Base-by-base conservation (phyloP, 805 yeast species). In the Saturnispora ahearnii region DNA sequence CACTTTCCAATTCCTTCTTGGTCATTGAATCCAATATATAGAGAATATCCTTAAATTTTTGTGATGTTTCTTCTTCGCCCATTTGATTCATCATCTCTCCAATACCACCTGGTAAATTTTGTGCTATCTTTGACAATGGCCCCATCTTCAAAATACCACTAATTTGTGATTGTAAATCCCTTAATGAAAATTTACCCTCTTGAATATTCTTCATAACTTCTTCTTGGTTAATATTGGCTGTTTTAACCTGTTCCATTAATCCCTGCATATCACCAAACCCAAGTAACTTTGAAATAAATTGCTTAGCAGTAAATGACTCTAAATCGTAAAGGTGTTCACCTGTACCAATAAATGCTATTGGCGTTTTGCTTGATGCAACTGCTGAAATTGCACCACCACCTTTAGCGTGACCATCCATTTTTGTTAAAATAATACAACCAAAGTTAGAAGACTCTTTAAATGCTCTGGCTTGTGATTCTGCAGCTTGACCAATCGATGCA, bases 381-480 rank as follows among this genome's bases (percentile, higher is more conserved):
- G 99, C 99, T 37, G 96, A 88, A 49, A 91, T 90, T 30, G 99
- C 99, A 73, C 99, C 99, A 70, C 99, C 99, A 66, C 99, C 99
- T 69, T 86, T 91, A 36, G 98, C 99, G 62, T 93, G 97, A 47
- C 98, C 98, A 68, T 91, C 99, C 95, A 91, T 82, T 66, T 91
- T 91, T 22, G 99, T 91, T 62, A 91, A 75, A 52, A 91, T 84
- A 55, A 91, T 91, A 26, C 97, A 89, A 59, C 99, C 99, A 62
- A 93, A 93, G 62, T 91, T 82, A 4, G 96, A 74, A 31, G 90
- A 79, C 47, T 90, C 96, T 67, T 91, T 93, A 71, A 91, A 91
- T 0, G 99, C 99, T 61, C 77, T 78, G 4, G 96, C 87, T 68
- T 91, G 99, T 7, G 84, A 77, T 71, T 91, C 96, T 2, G 99